Base-by-base conservation (phyloP, 768 basidiomycete genomes). In the Phylloporus arenicola region DNA sequence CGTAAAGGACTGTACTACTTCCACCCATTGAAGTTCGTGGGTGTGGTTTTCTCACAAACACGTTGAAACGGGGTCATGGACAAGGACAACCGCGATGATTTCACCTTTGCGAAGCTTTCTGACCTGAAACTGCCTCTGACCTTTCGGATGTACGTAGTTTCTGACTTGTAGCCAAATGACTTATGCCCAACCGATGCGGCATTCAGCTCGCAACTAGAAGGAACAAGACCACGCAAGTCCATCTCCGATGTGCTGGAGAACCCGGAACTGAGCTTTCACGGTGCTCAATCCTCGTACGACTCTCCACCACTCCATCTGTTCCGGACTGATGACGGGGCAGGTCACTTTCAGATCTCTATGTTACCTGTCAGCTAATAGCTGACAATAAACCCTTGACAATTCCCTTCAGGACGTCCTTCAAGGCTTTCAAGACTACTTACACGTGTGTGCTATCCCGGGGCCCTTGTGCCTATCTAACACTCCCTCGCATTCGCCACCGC, bases 331-430 rank as follows among this genome's bases (percentile, higher is more conserved):
- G 29, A 53, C 44, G 52, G 57, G 56, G 38, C 71, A 96, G 92
- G 57, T 84, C 82, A 13, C 80, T 87, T 57, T 89, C 93, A 64
- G 96, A 98, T 70, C 80, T 98, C 50, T 95, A 92, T 69, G 87
- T 97, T 47, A 92, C 89, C 11, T 87, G 91, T 64, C 90, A 95
- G 64, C 82, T 99, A 14, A 77, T 90, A 53, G 88, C 92, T 11
- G 92, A 96, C 65, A 95, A 95, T 67, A 92, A 93, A 62, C 91
- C 90, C 0, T 73, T 95, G 38, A 93, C 93, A 0, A 88, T 95
- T 29, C 88, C 92, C 0, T 92, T 89, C 66, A 83, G 90, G 34
- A 97, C 95, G 1, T 82, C 88, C 1, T 92, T 90, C 78, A 95
- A 94, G 68, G 80, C 90, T 3, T 96, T 96, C 76, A 91, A 88